Evolutionary conservation across 2,329 filamentous ascomycete species (phyloP), one percentile per base, ranked within the genome.

Genomic region (Lachnellula cervina): DNA sequence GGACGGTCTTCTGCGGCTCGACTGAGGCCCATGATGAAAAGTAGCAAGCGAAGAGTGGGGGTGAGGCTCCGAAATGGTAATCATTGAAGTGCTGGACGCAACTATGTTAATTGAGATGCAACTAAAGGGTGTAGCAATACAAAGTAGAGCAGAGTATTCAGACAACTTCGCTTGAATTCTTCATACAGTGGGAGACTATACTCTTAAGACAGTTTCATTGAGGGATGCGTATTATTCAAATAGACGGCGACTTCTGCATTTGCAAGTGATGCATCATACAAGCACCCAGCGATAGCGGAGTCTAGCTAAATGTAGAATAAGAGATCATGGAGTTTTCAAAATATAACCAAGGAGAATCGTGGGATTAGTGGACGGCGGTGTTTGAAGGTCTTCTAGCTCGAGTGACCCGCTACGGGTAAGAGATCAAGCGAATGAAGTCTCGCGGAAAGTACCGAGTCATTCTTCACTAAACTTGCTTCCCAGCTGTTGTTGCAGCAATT

Each of bases 1-100:
- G 64, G 62, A n/a, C 64, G 59, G 50, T 66, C 64, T 59, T 63
- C 64, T 37, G 52, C 25, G n/a, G 61, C 62, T 35, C 61, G 61
- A 9, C 57, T 55, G 49, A 64, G 55, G 13, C 58, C 59, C 61
- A 63, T 64, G 17, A 37, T 62, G 35, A 37, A 14, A 8, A 32
- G 13, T 23, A 34, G 32, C 13, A 28, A 3, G 19, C 9, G 38
- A 45, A 17, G 19, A 21, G 38, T n/a, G 48, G 37, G 34, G 47
- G 11, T 8, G 49, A n/a, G 14, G 34, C 32, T n/a, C n/a, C 25
- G 23, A 16, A 42, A 32, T 17, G 14, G 19, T 46, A 28, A 4
- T 46, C 54, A 56, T 52, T 56, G 49, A 49, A 51, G 9, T 11
- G 35, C 21, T 17, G 13, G 21, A 13, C 21, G 32, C 34, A 49